phyloP scores from a whole-genome alignment of 2,329 filamentous ascomycete genomes.

The Colletotrichum lupini region DNA sequence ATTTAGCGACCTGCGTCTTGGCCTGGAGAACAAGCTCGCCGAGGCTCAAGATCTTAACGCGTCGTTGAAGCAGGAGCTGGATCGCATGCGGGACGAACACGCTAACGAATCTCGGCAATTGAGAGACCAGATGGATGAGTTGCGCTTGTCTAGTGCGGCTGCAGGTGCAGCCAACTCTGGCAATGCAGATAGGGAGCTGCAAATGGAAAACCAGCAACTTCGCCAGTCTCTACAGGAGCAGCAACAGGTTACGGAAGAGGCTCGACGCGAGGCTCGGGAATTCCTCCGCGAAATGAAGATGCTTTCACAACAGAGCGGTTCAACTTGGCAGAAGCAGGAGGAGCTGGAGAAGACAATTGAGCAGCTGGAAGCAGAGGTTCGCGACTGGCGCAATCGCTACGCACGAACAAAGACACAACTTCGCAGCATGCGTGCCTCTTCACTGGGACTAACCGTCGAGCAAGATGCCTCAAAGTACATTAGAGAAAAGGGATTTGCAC shows the following conservation, averaged over 20 bases:
- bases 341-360: conserved; percentile 80
- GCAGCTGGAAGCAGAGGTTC: conserved; percentile 82
- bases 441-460: conserved; percentile 76
- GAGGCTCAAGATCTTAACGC: conserved; percentile 82
- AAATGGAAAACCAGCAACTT: conserved; percentile 76
- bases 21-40: conserved; percentile 78
- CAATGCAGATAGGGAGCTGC: conserved; percentile 64
- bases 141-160: conserved; percentile 48
- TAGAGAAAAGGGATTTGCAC: conserved; percentile 74
- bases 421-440: conserved; percentile 82
- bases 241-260: conserved; percentile 85
- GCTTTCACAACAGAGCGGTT: conserved; percentile 82
- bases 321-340: conserved; percentile 84
- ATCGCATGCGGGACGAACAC: conserved; percentile 77
- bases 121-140: conserved; percentile 70
- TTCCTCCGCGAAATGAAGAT: conserved; percentile 91
- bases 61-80: conserved; percentile 82
- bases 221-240: conserved; percentile 76
- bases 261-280: conserved; percentile 82
- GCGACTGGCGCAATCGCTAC: conserved; percentile 91
- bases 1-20: conserved; percentile 72
- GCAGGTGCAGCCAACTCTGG: conserved; percentile 38
- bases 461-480: conserved; percentile 76
- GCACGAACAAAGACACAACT: conserved; percentile 89
- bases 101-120: conserved; percentile 71